phyloP scores from a whole-genome alignment of 2,329 filamentous ascomycete species.

The Sclerotinia trifoliorum region DNA sequence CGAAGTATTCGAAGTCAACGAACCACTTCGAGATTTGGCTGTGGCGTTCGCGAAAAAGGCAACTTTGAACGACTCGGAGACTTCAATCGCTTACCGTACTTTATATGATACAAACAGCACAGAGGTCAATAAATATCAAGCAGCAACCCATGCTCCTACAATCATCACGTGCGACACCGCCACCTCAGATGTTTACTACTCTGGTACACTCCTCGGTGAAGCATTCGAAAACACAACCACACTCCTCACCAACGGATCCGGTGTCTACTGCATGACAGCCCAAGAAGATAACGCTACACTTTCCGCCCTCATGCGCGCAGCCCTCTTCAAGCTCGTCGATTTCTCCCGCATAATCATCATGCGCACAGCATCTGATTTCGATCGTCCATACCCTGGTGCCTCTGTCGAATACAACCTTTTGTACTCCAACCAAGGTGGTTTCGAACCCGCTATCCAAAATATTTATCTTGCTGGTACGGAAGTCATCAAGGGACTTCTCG shows the following conservation, averaged over 20 bases:
- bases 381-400: constrained; percentile 61
- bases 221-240: constrained; percentile 64
- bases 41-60: constrained; percentile 52
- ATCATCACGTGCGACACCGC: constrained; percentile 65
- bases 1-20: constrained; percentile 67
- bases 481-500: constrained; percentile 59
- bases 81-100: constrained; percentile 52
- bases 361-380: constrained; percentile 69
- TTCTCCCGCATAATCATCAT: constrained; percentile 67
- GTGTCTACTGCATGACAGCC: constrained; percentile 67
- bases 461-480: constrained; percentile 64
- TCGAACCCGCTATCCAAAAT: constrained; percentile 61
- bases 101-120: constrained; percentile 46
- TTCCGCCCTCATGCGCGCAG: constrained; percentile 61
- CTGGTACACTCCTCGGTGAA: constrained; percentile 57
- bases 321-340: constrained; percentile 55
- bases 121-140: constrained; percentile 45
- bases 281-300: constrained; percentile 72
- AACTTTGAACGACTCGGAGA: constrained; percentile 51
- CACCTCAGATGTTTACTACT: constrained; percentile 72
- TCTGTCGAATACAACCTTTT: constrained; percentile 59
- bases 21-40: constrained; percentile 54
- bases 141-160: constrained; percentile 49
- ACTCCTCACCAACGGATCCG: constrained; percentile 66
- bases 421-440: constrained; percentile 60